These are phyloP conservation scores for Penicillium rolfsii DNA, from an alignment of 2,329 filamentous ascomycete species.

Conservation along the genomic window DNA sequence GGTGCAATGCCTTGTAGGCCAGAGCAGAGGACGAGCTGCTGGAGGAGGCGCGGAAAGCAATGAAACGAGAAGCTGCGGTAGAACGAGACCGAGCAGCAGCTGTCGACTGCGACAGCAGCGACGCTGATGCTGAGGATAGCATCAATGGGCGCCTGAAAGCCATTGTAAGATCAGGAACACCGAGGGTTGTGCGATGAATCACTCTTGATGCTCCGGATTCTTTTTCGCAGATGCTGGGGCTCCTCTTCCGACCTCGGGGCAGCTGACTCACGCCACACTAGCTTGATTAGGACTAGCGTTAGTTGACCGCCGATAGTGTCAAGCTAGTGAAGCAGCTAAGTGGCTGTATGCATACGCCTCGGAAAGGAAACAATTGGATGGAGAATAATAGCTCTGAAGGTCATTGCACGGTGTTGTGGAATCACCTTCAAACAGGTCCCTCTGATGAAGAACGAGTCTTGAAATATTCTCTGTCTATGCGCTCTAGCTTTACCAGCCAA, in stretches of 20 bases:
- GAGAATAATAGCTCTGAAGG: neutral
- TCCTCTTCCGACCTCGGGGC: conserved; percentile 42
- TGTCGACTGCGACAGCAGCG: conserved; percentile 32
- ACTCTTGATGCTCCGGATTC: conserved; percentile 31
- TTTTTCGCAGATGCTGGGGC: conserved; percentile 22
- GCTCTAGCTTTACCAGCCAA: neutral
- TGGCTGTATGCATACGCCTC: neutral
- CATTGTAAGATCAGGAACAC: conserved; percentile 34
- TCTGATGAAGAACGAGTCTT: neutral
- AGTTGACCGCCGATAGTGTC: neutral
- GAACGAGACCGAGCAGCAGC: conserved; percentile 35
- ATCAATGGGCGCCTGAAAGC: conserved; percentile 45
- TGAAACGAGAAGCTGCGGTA: conserved; percentile 36
- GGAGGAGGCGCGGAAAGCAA: conserved; percentile 39
- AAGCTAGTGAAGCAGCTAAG: neutral
- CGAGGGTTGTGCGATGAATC: conserved; percentile 32
- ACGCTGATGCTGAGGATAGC: conserved; percentile 39
- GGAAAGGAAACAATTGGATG: neutral
- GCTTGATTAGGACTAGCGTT: conserved; percentile 3
- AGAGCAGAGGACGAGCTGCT: conserved; percentile 84
- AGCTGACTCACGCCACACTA: conserved; percentile 37
- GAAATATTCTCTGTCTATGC: neutral
- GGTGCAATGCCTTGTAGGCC: conserved; percentile 95
- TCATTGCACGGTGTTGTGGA: neutral
- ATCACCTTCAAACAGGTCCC: neutral